Base-by-base conservation (phyloP, 495 filamentous ascomycete species). In the Penicillium lividum region DNA sequence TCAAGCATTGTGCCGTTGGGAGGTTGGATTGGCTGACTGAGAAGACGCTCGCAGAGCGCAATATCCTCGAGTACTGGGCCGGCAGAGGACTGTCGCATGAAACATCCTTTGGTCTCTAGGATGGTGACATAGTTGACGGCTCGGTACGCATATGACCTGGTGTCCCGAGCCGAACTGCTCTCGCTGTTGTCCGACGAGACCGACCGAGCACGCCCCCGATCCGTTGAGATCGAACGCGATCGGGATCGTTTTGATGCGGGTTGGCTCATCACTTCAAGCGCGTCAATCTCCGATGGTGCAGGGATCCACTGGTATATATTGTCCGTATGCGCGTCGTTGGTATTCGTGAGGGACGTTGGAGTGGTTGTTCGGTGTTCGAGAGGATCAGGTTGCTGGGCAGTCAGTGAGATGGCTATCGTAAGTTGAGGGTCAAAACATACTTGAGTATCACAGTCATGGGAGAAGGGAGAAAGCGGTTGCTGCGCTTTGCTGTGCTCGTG, bases 251-350 rank as follows among this genome's bases (percentile, higher is more conserved):
- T 22, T 22, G 22, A 22, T 2, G 22, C 1, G 22, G 22, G 22
- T 22, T 22, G 22, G 22, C 22, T 22, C 51, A 53, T 53, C 28
- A 25, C 28, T 22, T 53, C 51, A 27, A 43, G 34, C 7, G 33
- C n/a, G 10, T 42, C 51, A n/a, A 53, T 13, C 38, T 53, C 51
- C 51, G 51, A 53, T n/a, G 51, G 51, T 8, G 51, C 51, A 43
- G 51, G 51, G 8, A 53, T 53, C 51, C 51, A 53, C 51, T 53
- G 51, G 18, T 53, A 53, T 40, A 53, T 53, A 11, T n/a, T 25
- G 16, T 53, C 34, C 36, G 51, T 53, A 18, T 42, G 34, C 18
- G 43, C 51, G 33, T 13, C 36, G 51, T 34, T 29, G 16, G 51
- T n/a, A 53, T 53, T 29, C 34, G 51, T 9, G 29, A 38, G 33